phyloP scores from a whole-genome alignment of 2,329 filamentous ascomycete genomes.

The Fusarium nanum region DNA sequence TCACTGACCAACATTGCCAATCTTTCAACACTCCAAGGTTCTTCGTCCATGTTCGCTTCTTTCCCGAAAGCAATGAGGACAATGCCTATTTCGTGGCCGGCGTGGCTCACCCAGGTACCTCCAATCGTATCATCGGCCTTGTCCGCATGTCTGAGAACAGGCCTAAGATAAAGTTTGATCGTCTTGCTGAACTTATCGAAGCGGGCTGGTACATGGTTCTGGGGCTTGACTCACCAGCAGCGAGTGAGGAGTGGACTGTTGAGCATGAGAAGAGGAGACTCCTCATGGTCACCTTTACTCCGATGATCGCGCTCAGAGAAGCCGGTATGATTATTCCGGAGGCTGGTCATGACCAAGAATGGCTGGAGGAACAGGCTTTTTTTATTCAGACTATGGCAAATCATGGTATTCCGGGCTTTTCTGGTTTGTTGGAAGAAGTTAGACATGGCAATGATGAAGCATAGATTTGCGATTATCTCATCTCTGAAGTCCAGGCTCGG shows the following conservation, averaged over 20 bases:
- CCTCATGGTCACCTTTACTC: slow-evolving; percentile 29
- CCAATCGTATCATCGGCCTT: slow-evolving; percentile 31
- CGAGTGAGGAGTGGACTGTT: background rate
- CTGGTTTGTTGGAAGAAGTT: too few species aligned
- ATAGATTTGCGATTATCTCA: too few species aligned
- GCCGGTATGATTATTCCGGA: slow-evolving; percentile 35
- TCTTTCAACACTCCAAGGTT: slow-evolving; percentile 32
- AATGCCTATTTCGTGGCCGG: slow-evolving; percentile 32
- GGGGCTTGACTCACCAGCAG: background rate
- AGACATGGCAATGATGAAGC: too few species aligned
- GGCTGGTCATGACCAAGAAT: slow-evolving; percentile 26
- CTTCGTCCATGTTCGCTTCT: slow-evolving; percentile 37
- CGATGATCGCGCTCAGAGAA: slow-evolving; percentile 34
- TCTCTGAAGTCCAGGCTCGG: too few species aligned
- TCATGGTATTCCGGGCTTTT: too few species aligned
- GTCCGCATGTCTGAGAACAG: slow-evolving; percentile 29
- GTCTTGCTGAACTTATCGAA: slow-evolving; percentile 25
- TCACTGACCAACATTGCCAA: slow-evolving; percentile 30
- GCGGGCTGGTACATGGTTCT: slow-evolving; percentile 20
- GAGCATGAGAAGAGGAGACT: slow-evolving; percentile 19
- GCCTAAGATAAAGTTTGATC: slow-evolving; percentile 25
- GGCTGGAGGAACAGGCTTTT: too few species aligned
- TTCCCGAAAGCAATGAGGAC: background rate
- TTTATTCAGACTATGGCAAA: too few species aligned
- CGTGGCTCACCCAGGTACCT: background rate